Percentiles rank a stretch among this genome's conserved stretches.
Evolutionary conservation across 2,329 filamentous ascomycete genomes (phyloP).

Genomic region (Botryotinia calthae): DNA sequence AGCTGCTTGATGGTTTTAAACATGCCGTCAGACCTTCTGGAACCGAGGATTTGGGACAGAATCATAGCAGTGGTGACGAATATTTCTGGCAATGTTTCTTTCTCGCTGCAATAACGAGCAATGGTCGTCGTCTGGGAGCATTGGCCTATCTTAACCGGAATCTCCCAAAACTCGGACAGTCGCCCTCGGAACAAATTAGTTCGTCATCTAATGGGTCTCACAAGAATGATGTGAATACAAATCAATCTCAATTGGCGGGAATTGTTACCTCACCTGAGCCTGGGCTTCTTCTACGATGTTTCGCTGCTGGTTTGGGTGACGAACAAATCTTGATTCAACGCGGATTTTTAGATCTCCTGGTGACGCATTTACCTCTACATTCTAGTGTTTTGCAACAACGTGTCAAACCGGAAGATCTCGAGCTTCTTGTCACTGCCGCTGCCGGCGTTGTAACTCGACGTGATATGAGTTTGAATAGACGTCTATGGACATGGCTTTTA

Average conservation of each 20-base stretch:
- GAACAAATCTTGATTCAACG: conserved; percentile 88
- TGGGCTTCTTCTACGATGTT: conserved; percentile 83
- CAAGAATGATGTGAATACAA: conserved; percentile 41
- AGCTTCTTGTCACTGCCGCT: conserved; percentile 77
- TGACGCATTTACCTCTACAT: conserved; percentile 83
- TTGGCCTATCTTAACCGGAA: conserved; percentile 80
- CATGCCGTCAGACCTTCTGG: conserved; percentile 57
- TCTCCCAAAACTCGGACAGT: conserved; percentile 66
- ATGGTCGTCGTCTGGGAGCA: conserved; percentile 79
- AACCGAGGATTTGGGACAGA: conserved; percentile 50
- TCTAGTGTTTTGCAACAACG: conserved; percentile 75
- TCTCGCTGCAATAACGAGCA: conserved; percentile 84
- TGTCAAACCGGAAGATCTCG: conserved; percentile 72
- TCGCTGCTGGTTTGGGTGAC: conserved; percentile 84
- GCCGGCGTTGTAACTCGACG: conserved; percentile 82
- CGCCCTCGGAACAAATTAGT: conserved; percentile 37
- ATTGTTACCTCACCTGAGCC: conserved; percentile 87
- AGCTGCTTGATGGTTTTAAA: conserved; percentile 76
- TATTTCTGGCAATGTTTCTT: conserved; percentile 99
- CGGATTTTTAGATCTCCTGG: conserved; percentile 88
- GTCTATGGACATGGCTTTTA: conserved; percentile 94
- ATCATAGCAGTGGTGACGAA: conserved; percentile 65
- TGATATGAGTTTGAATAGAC: conserved; percentile 94
- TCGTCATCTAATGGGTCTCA: conserved; percentile 34
- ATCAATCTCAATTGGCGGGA: conserved; percentile 53